Percentiles rank a stretch among this genome's conserved stretches.
Conservation (phyloP, 257 asterid species). For the Anisodus acutangulus region DNA sequence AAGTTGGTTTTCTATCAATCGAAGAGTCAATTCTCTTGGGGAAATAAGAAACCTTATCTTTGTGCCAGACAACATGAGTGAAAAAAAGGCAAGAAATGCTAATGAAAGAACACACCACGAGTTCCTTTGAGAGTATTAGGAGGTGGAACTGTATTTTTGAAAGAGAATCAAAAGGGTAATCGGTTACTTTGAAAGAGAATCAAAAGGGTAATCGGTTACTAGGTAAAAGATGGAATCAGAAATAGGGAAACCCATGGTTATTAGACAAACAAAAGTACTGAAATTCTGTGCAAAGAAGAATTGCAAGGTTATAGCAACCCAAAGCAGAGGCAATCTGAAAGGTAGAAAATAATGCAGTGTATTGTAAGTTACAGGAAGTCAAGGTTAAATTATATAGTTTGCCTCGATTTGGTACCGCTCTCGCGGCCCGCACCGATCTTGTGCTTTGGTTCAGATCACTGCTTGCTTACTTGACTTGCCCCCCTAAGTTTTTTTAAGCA, state of each 20-base stretch:
- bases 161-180: not conserved
- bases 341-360: not conserved
- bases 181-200: not conserved
- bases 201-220: not conserved
- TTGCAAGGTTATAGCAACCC: not conserved
- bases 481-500: too few relatives aligned
- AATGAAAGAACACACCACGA: not conserved
- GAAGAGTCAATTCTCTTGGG: not conserved
- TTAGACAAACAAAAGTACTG: not conserved
- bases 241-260: not conserved
- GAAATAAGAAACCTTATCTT: not conserved
- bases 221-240: not conserved
- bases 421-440: too few relatives aligned
- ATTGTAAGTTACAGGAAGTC: not conserved
- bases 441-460: too few relatives aligned
- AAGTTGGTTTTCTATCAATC: too few relatives aligned
- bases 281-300: not conserved
- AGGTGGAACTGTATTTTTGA: not conserved
- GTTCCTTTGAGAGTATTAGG: not conserved
- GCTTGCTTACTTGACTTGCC: too few relatives aligned
- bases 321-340: not conserved
- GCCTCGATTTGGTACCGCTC: too few relatives aligned
- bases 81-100: not conserved
- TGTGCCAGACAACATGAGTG: not conserved
- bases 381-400: not conserved